Conservation (phyloP, 108 stramenopile species). For the Aurantiochytrium sp. region DNA sequence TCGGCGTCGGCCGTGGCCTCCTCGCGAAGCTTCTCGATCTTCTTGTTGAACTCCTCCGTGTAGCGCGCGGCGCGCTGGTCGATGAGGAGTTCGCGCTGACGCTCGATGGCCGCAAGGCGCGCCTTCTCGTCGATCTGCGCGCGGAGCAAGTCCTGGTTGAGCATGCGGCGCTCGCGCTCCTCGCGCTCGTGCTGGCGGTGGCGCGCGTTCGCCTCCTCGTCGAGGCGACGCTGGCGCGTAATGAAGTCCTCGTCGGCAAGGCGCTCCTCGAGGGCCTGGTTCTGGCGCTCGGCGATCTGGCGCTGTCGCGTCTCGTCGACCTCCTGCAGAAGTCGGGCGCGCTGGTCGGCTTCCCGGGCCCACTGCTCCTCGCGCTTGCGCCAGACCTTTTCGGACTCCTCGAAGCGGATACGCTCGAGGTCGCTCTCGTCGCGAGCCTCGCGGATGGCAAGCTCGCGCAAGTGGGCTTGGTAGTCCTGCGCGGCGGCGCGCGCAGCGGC, state of each 20-base stretch:
- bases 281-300: neutral
- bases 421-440: neutral
- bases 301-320: neutral
- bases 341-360: neutral
- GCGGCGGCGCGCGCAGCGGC: neutral
- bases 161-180: neutral
- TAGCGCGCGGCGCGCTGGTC: conserved; percentile 23
- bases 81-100: conserved; percentile 14
- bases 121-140: conserved; percentile 16
- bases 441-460: neutral
- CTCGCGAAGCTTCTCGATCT: neutral
- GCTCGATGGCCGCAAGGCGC: neutral
- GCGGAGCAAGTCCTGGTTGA: neutral
- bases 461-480: neutral
- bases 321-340: neutral
- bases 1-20: neutral
- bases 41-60: conserved; percentile 28
- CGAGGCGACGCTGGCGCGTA: neutral
- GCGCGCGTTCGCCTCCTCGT: neutral
- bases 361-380: neutral
- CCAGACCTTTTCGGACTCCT: conserved; percentile 22
- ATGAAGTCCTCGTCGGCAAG: neutral
- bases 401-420: neutral
- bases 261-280: conserved; percentile 12
- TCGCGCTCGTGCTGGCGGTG: neutral